Evolutionary conservation across 116 monocot genomes (phyloP).

Genomic region (Posidonia oceanica): DNA sequence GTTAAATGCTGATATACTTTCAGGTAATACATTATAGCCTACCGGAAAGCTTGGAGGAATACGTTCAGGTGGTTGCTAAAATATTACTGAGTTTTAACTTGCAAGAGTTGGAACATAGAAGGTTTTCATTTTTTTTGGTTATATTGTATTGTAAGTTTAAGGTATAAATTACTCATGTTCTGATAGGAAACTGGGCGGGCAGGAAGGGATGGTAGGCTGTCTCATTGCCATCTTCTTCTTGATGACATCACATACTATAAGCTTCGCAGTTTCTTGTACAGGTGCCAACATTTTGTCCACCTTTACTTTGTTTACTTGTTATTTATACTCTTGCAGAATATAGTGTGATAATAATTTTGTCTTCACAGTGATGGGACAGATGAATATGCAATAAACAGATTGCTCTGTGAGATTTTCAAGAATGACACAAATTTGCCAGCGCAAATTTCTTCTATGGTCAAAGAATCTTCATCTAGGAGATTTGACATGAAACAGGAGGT

Average conservation of each 20-base stretch:
- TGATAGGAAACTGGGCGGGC: constrained; percentile 93
- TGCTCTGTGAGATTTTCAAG: constrained; percentile 62
- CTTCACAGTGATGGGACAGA: constrained; percentile 76
- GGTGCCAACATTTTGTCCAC: constrained; percentile 28
- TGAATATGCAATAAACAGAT: constrained; percentile 74
- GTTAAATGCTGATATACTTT: constrained; percentile 5
- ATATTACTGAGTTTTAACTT: neutral
- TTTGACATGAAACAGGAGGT: constrained; percentile 99
- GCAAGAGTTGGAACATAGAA: neutral
- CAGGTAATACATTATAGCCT: constrained; percentile 97
- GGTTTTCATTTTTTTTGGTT: neutral
- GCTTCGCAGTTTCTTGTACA: constrained; percentile 77
- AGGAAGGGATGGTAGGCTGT: constrained; percentile 83
- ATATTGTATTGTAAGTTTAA: neutral
- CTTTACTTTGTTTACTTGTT: neutral
- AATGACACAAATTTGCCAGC: constrained; percentile 27
- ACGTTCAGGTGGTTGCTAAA: constrained; percentile 61
- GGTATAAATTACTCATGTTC: neutral
- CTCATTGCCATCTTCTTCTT: constrained; percentile 76
- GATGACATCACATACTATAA: constrained; percentile 61
- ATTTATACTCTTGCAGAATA: neutral
- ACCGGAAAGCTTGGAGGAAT: constrained; percentile 93
- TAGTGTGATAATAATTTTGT: neutral
- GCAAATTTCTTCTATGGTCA: constrained; percentile 55
- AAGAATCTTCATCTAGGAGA: constrained; percentile 55